Evolutionary conservation across 495 filamentous ascomycete species (phyloP).

Genomic region (Tuber indicum): DNA sequence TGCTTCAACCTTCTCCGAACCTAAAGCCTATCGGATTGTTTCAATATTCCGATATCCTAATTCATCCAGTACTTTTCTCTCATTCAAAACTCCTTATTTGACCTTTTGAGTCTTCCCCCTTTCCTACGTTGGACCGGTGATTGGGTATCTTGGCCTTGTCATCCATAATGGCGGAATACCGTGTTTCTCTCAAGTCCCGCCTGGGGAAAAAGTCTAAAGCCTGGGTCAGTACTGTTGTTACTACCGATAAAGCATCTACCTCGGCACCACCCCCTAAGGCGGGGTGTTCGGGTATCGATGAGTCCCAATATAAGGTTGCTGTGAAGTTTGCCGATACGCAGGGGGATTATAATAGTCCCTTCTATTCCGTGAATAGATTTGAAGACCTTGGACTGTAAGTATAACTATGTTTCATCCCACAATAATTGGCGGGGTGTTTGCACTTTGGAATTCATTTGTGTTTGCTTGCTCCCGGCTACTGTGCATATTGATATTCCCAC

Average conservation of each 20-base stretch:
- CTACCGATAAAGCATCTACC: background rate
- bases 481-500: conserved; percentile 22
- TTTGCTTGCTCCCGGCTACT: background rate
- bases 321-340: conserved; percentile 90
- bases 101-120: background rate
- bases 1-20: background rate
- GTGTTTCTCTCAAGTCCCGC: conserved; percentile 36
- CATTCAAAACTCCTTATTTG: background rate
- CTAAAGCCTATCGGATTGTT: background rate
- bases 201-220: conserved; percentile 29
- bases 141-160: background rate
- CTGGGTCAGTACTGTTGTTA: background rate
- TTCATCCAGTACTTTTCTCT: background rate
- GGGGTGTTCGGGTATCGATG: conserved; percentile 23
- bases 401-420: background rate
- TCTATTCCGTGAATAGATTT: conserved; percentile 79
- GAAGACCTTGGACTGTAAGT: conserved; percentile 79
- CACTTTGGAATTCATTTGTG: background rate
- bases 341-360: conserved; percentile 75
- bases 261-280: conserved; percentile 16
- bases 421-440: background rate
- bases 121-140: background rate
- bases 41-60: background rate
- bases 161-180: conserved; percentile 33
- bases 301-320: conserved; percentile 51